Conservation (phyloP, 768 basidiomycete genomes). For the Amanita molliuscula region DNA sequence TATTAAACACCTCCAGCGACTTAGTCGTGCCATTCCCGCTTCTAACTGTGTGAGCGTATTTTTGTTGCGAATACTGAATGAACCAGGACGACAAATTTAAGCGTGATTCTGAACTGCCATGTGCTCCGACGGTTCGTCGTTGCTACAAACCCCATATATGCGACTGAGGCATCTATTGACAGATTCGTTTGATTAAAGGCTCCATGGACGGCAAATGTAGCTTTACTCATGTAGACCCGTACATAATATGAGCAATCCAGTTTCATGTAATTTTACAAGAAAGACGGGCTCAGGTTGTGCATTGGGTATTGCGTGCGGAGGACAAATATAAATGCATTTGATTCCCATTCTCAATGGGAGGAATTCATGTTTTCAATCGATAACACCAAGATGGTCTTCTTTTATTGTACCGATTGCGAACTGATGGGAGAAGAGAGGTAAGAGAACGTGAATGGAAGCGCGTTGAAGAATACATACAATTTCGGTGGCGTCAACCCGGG, state of each 20-base stretch:
- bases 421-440: conserved; percentile 26
- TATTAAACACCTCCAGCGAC: no score
- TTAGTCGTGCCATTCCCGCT: neutral
- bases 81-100: no score
- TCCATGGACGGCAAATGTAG: neutral
- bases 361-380: conserved; percentile 39
- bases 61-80: neutral
- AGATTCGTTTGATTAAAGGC: neutral
- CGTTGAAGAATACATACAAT: conserved; percentile 49
- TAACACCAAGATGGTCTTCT: conserved; percentile 93
- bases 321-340: no score
- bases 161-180: neutral
- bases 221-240: neutral
- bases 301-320: no score
- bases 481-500: conserved; percentile 94
- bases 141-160: neutral
- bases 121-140: conserved; percentile 2
- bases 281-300: no score
- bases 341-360: no score
- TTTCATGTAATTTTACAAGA: no score
- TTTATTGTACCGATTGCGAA: conserved; percentile 98
- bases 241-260: neutral
- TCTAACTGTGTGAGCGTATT: neutral
- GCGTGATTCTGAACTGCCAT: neutral
- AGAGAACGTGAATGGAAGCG: neutral